Percentiles rank a stretch among this genome's conserved stretches.
Conservation (phyloP, 805 yeast genomes). For the Teunomyces atbi region DNA sequence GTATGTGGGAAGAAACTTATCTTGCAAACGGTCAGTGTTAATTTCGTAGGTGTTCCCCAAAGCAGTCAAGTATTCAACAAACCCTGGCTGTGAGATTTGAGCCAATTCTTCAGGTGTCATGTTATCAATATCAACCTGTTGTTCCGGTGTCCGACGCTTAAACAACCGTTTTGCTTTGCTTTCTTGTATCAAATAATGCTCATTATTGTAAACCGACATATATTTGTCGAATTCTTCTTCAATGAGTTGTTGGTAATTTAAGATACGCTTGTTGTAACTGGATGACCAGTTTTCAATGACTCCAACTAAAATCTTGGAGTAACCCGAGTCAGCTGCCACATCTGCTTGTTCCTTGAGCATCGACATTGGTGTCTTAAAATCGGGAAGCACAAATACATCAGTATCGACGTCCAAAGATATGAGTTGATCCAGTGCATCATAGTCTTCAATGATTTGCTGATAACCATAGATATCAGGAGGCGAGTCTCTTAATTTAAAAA, state of each 20-base stretch:
- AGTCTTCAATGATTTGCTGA: slow-evolving; percentile 38
- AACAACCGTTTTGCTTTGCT: slow-evolving; percentile 39
- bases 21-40: slow-evolving; percentile 61
- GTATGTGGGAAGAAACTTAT: slow-evolving; percentile 65
- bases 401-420: slow-evolving; percentile 38
- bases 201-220: slow-evolving; percentile 42
- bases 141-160: slow-evolving; percentile 13
- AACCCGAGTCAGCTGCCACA: slow-evolving; percentile 81
- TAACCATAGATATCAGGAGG: slow-evolving; percentile 78
- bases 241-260: slow-evolving; percentile 57
- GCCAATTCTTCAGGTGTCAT: slow-evolving; percentile 40
- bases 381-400: slow-evolving; percentile 62
- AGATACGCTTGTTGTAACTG: slow-evolving; percentile 59
- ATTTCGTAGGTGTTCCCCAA: slow-evolving; percentile 86
- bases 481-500: slow-evolving; percentile 60
- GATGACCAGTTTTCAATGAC: slow-evolving; percentile 70
- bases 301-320: slow-evolving; percentile 74
- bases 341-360: slow-evolving; percentile 89
- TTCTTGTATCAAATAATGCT: slow-evolving; percentile 42
- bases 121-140: slow-evolving; percentile 32
- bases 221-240: slow-evolving; percentile 42
- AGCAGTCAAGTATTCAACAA: slow-evolving; percentile 77
- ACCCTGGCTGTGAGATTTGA: slow-evolving; percentile 55
- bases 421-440: slow-evolving; percentile 34
- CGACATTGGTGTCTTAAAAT: slow-evolving; percentile 73